Conservation (phyloP, 495 filamentous ascomycete species). For the Penicillium cataractarum region DNA sequence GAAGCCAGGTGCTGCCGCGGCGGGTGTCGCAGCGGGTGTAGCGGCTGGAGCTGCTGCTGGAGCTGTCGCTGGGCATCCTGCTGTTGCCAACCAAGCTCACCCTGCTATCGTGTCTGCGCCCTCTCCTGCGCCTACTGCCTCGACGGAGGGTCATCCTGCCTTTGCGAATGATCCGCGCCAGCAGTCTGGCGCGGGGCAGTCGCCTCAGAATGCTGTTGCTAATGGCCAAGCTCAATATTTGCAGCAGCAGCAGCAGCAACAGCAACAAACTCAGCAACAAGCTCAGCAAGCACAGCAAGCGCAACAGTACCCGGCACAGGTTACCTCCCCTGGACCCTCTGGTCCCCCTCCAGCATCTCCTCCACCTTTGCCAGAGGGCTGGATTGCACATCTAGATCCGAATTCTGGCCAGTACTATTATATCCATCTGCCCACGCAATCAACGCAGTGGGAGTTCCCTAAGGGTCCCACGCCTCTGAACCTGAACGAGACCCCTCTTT, state of each 20-base stretch:
- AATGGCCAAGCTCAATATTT: constrained; percentile 42
- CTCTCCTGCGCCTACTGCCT: constrained; percentile 40
- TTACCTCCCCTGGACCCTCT: constrained; percentile 53
- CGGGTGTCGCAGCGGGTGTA: constrained; percentile 23
- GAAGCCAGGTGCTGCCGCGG: constrained; percentile 58
- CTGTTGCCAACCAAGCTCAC: constrained; percentile 31
- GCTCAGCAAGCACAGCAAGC: not conserved
- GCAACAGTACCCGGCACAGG: constrained; percentile 8
- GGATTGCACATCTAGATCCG: constrained; percentile 95
- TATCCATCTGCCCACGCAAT: constrained; percentile 93
- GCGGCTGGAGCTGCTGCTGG: constrained; percentile 26
- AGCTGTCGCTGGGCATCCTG: constrained; percentile 32
- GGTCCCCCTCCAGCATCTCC: constrained; percentile 75
- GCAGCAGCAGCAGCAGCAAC: constrained; percentile 24
- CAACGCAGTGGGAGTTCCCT: constrained; percentile 98
- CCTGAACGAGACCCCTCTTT: constrained; percentile 75
- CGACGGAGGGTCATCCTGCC: constrained; percentile 73
- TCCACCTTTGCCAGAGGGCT: constrained; percentile 92
- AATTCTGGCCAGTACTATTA: constrained; percentile 98
- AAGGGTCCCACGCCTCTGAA: constrained; percentile 86
- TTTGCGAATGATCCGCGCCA: constrained; percentile 79
- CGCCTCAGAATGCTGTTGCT: constrained; percentile 39
- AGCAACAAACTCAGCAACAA: constrained; percentile 1
- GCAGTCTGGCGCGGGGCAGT: constrained; percentile 48
- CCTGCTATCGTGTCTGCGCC: constrained; percentile 30